phyloP scores from a whole-genome alignment of 2,329 filamentous ascomycete species.

The Arthrinium puccinioides region DNA sequence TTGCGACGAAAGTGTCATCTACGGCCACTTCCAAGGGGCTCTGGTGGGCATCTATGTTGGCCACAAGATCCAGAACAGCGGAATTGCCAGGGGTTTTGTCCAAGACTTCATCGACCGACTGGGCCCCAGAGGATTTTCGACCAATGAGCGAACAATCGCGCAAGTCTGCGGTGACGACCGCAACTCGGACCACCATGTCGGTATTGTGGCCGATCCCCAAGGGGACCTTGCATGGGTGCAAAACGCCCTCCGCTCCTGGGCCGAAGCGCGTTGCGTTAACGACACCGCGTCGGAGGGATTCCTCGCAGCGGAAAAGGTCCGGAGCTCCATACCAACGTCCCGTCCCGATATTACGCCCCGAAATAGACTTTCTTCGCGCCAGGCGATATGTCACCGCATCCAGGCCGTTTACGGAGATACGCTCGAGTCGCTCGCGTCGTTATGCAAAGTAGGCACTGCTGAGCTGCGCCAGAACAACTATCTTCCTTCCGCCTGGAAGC shows the following conservation, averaged over 20 bases:
- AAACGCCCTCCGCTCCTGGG: neutral
- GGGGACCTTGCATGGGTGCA: neutral
- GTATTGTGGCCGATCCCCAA: neutral
- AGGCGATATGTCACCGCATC: neutral
- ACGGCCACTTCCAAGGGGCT: neutral
- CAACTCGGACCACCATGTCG: neutral
- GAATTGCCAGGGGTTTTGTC: neutral
- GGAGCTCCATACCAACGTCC: neutral
- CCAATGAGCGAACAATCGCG: neutral
- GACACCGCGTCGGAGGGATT: neutral
- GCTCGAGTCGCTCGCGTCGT: neutral
- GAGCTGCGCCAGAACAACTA: neutral
- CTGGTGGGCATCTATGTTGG: neutral
- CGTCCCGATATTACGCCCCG: neutral
- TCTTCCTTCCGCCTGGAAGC: neutral
- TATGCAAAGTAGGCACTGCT: neutral
- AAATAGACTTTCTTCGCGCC: neutral
- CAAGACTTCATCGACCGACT: neutral
- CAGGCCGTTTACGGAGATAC: neutral
- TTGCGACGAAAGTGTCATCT: neutral
- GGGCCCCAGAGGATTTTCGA: neutral
- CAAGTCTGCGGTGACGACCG: neutral
- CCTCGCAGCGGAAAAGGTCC: neutral
- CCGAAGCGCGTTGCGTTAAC: neutral
- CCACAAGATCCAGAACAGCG: neutral